A percentile compares a stretch with the other conserved stretches of the same genome.
These are phyloP conservation scores for Alisma plantagoaquatica DNA, from an alignment of 106 monocot species.

Conservation along the genomic window DNA sequence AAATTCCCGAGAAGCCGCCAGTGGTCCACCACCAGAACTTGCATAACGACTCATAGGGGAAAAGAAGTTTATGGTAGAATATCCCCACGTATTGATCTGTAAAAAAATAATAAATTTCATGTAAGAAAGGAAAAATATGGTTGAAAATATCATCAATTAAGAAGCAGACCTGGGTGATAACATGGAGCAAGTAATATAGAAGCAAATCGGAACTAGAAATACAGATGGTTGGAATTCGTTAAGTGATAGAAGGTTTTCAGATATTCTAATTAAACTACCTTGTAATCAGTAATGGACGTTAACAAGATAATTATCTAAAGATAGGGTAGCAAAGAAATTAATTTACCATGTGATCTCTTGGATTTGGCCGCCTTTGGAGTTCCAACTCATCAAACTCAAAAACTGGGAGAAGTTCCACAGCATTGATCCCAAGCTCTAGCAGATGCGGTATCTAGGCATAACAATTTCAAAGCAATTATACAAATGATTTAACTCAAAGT, in stretches of 20 bases:
- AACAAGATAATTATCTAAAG: neutral
- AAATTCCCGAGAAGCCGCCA: slow-evolving; percentile 67
- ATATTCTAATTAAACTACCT: neutral
- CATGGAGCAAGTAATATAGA: too few species aligned
- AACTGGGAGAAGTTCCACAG: slow-evolving; percentile 84
- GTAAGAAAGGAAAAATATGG: too few species aligned
- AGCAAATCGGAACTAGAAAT: too few species aligned
- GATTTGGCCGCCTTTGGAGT: slow-evolving; percentile 76
- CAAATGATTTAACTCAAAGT: too few species aligned
- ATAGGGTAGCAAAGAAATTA: neutral
- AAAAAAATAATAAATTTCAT: slow-evolving; percentile 1
- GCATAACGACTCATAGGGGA: slow-evolving; percentile 99
- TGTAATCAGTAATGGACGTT: neutral
- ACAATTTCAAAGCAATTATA: slow-evolving; percentile 1
- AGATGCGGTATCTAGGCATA: slow-evolving; percentile 83
- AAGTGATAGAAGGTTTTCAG: too few species aligned
- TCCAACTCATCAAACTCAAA: slow-evolving; percentile 99
- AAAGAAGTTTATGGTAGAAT: slow-evolving; percentile 97
- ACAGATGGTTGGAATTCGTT: too few species aligned
- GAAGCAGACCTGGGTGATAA: too few species aligned
- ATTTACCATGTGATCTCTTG: slow-evolving; percentile 88
- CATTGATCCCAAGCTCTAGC: slow-evolving; percentile 89
- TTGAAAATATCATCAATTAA: too few species aligned
- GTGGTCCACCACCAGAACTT: slow-evolving; percentile 75
- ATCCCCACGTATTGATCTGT: slow-evolving; percentile 96